Conservation (phyloP, 2,329 filamentous ascomycete genomes). For the Pestalotiopsis sp. region DNA sequence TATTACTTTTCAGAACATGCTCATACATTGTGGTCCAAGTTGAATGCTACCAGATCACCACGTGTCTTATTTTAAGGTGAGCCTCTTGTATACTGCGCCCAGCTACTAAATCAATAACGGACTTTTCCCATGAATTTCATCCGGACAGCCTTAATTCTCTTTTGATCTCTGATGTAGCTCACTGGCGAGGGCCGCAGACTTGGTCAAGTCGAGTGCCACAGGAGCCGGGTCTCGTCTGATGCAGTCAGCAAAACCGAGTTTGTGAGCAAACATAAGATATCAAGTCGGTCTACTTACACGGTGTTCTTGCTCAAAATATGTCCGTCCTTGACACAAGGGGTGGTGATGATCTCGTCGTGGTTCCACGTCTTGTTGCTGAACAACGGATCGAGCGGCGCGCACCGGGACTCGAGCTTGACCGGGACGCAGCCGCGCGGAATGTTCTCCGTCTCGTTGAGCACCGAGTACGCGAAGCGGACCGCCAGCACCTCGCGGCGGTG, state of each 20-base stretch:
- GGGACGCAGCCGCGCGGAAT: not conserved
- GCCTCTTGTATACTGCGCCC: too few species aligned
- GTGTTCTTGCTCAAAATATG: not conserved
- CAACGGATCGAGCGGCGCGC: not conserved
- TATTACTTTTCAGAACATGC: too few species aligned
- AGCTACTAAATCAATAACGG: too few species aligned
- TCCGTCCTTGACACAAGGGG: not conserved
- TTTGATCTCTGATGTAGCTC: not conserved
- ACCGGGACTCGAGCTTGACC: constrained; percentile 1
- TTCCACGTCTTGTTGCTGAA: constrained; percentile 1
- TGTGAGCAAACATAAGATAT: not conserved
- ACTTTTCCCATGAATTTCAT: not conserved
- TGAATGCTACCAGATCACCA: too few species aligned
- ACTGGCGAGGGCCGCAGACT: not conserved
- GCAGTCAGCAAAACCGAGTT: not conserved
- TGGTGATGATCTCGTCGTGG: not conserved
- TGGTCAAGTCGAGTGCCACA: not conserved
- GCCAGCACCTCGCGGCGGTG: not conserved
- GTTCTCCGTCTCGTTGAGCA: constrained; percentile 7
- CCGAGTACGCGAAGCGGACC: not conserved
- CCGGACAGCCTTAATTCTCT: not conserved
- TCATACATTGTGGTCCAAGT: too few species aligned
- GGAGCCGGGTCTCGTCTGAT: not conserved
- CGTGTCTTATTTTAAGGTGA: too few species aligned
- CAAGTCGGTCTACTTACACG: not conserved